phyloP scores from a whole-genome alignment of 2,329 filamentous ascomycete genomes.

The Aureobasidium melanogenum region DNA sequence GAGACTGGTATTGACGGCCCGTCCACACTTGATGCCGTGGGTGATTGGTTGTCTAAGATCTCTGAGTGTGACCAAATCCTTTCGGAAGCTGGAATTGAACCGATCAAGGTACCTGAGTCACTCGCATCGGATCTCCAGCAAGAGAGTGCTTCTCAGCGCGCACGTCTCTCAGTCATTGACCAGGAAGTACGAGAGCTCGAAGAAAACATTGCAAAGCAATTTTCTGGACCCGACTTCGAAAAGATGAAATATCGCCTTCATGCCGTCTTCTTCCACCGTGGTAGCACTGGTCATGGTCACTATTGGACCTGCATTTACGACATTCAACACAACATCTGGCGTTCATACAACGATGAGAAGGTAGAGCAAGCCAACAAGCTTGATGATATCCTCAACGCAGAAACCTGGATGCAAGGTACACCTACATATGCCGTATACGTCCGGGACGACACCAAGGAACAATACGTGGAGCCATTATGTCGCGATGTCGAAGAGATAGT shows the following conservation, averaged over 20 bases:
- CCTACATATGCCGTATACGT: conserved; percentile 81
- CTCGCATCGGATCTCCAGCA: conserved; percentile 36
- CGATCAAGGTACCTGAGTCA: conserved; percentile 34
- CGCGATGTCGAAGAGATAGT: conserved; percentile 14
- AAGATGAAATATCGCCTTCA: conserved; percentile 73
- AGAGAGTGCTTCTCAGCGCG: conserved; percentile 35
- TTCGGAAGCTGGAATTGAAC: conserved; percentile 24
- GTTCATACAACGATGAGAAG: conserved; percentile 84
- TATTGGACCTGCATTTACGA: conserved; percentile 98
- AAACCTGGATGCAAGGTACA: conserved; percentile 55
- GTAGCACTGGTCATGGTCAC: conserved; percentile 58
- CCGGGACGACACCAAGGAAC: conserved; percentile 53
- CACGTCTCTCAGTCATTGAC: conserved; percentile 35
- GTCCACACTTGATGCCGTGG: conserved; percentile 22
- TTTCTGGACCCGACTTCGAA: conserved; percentile 53
- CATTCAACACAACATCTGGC: conserved; percentile 72
- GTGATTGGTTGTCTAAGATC: conserved; percentile 37
- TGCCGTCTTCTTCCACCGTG: conserved; percentile 86
- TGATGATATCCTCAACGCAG: conserved; percentile 59
- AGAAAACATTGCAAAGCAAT: conserved; percentile 47
- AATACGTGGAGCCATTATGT: conserved; percentile 42
- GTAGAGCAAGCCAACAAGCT: conserved; percentile 61
- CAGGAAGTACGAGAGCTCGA: conserved; percentile 38
- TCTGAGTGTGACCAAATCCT: conserved; percentile 31
- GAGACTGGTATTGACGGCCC: conserved; percentile 22